A percentile compares a stretch with the other conserved stretches of the same genome.
phyloP scores from a whole-genome alignment of 495 filamentous ascomycete species.

The Acidiella bohemica region DNA sequence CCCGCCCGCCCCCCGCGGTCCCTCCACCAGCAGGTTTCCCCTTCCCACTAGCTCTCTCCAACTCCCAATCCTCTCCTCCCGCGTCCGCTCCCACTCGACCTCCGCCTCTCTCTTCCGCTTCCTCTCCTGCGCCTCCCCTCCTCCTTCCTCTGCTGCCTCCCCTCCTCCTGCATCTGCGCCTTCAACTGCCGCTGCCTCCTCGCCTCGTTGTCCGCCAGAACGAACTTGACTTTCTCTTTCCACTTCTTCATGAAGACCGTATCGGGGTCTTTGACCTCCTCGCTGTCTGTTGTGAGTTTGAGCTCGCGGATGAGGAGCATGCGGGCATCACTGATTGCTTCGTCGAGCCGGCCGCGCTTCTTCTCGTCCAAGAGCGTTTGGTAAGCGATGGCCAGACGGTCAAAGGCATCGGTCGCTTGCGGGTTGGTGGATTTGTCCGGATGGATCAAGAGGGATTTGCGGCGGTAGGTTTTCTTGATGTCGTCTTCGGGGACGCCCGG shows the following conservation, averaged over 20 bases:
- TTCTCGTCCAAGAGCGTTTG: constrained; percentile 88
- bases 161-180: constrained; percentile 93
- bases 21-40: too few species aligned
- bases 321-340: constrained; percentile 89
- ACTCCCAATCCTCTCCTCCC: constrained; percentile 81
- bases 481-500: constrained; percentile 91
- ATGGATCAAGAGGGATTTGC: constrained; percentile 94
- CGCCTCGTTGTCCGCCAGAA: constrained; percentile 87
- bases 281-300: constrained; percentile 80
- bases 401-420: constrained; percentile 85
- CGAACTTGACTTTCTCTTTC: constrained; percentile 80
- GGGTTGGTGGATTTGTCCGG: constrained; percentile 95
- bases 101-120: constrained; percentile 91
- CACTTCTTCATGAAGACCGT: constrained; percentile 64
- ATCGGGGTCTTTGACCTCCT: constrained; percentile 60
- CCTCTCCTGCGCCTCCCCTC: constrained; percentile 78
- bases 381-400: constrained; percentile 90
- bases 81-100: constrained; percentile 81
- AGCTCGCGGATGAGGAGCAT: constrained; percentile 85
- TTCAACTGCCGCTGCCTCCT: constrained; percentile 72
- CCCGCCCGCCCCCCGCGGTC: background rate
- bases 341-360: constrained; percentile 70
- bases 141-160: constrained; percentile 70
- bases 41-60: constrained; percentile 80
- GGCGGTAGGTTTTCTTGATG: constrained; percentile 87